These are phyloP conservation scores for Ananas comosus DNA, from an alignment of 176 grass and related monocot species.

Conservation along the genomic window DNA sequence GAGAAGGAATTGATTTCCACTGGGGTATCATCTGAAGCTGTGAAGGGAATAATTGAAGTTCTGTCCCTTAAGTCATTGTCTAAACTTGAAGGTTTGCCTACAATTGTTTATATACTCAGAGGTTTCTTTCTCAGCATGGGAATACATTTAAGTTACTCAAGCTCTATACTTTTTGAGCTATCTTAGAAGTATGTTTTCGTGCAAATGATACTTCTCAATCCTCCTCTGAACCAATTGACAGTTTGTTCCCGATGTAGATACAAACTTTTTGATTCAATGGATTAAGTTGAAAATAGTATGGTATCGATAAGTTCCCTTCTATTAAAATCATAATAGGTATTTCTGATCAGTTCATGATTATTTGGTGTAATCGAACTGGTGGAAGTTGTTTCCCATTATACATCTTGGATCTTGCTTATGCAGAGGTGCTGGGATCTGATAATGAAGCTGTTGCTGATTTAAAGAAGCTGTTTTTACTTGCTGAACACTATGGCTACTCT, in stretches of 20 bases:
- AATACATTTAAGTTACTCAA: background rate
- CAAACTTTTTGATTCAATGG: too few relatives aligned
- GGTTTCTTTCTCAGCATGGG: background rate
- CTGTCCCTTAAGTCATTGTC: slow-evolving; percentile 75
- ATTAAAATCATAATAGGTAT: too few relatives aligned
- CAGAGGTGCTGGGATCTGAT: slow-evolving; percentile 56
- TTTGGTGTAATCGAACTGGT: background rate
- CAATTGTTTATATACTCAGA: slow-evolving; percentile 11
- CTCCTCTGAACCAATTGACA: too few relatives aligned
- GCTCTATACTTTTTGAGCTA: background rate
- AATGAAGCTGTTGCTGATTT: slow-evolving; percentile 78
- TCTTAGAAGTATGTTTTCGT: background rate
- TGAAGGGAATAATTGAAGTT: slow-evolving; percentile 70
- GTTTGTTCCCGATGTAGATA: too few relatives aligned
- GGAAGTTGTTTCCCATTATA: slow-evolving; percentile 3
- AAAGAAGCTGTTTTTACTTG: slow-evolving; percentile 76
- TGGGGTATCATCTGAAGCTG: slow-evolving; percentile 54
- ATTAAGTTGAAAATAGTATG: too few relatives aligned
- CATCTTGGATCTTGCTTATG: slow-evolving; percentile 18
- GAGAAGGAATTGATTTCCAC: slow-evolving; percentile 47
- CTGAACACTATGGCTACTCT: slow-evolving; percentile 72
- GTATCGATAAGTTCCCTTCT: too few relatives aligned
- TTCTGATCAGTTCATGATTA: too few relatives aligned
- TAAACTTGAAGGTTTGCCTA: slow-evolving; percentile 65
- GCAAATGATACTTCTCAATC: too few relatives aligned